These are phyloP conservation scores for Endocalyx cinctus DNA, from an alignment of 2,329 filamentous ascomycete genomes.

Conservation along the genomic window DNA sequence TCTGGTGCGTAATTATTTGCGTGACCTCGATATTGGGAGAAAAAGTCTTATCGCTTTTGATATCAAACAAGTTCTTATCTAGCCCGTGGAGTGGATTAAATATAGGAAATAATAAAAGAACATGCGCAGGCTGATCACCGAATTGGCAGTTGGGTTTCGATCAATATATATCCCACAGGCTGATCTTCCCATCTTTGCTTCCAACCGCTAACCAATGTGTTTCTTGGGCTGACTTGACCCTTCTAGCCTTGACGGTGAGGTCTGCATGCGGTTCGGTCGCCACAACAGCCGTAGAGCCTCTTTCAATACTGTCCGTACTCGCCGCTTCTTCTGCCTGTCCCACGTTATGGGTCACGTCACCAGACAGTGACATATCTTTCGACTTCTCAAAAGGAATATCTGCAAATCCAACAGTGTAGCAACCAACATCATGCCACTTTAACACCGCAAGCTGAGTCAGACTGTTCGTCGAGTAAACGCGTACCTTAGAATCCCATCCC, in stretches of 20 bases:
- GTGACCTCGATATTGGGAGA: too few relatives aligned
- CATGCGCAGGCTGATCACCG: too few relatives aligned
- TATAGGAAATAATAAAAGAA: background rate
- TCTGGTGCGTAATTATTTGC: too few relatives aligned
- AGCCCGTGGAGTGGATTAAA: conserved; percentile 1
- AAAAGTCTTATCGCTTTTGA: too few relatives aligned
- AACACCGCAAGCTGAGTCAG: conserved; percentile 86
- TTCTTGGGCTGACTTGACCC: conserved; percentile 58
- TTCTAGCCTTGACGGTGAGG: conserved; percentile 56
- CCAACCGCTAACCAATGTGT: conserved; percentile 89
- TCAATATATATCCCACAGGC: conserved; percentile 90
- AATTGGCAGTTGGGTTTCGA: too few relatives aligned
- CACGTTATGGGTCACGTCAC: too few relatives aligned
- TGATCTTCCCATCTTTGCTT: conserved; percentile 92
- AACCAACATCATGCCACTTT: conserved; percentile 90
- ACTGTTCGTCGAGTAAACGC: conserved; percentile 76
- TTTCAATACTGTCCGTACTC: too few relatives aligned
- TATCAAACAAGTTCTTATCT: too few relatives aligned
- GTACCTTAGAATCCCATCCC: conserved; percentile 80
- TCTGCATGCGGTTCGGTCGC: too few relatives aligned
- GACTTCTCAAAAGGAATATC: too few relatives aligned
- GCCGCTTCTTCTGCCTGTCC: conserved; percentile 3
- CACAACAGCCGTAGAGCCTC: too few relatives aligned
- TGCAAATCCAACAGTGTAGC: conserved; percentile 76
- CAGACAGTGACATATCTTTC: too few relatives aligned